phyloP scores from a whole-genome alignment of 1,284 basidiomycete genomes.

The Apiotrichum montevideense region DNA sequence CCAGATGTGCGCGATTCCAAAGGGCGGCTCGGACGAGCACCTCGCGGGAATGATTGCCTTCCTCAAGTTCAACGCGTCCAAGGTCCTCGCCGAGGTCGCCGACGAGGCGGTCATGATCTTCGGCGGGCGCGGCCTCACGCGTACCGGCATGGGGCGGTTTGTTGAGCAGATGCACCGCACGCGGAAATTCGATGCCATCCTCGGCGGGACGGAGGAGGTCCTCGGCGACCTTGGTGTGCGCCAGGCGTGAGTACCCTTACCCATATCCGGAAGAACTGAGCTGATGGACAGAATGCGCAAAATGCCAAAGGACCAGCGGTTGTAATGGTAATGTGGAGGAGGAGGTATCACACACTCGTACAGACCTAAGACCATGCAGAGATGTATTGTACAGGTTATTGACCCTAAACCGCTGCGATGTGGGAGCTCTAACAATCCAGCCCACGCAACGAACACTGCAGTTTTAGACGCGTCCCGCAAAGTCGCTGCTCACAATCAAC shows the following conservation, averaged over 20 bases:
- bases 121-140: constrained; percentile 28
- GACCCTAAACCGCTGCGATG: no score
- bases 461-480: no score
- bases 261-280: not conserved
- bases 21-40: constrained; percentile 56
- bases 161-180: constrained; percentile 52
- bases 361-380: no score
- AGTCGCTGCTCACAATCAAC: no score
- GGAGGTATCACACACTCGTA: no score
- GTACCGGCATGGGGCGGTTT: constrained; percentile 52
- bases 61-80: constrained; percentile 56
- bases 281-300: not conserved
- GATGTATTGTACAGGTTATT: no score
- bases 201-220: constrained; percentile 48
- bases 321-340: not conserved
- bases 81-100: constrained; percentile 47
- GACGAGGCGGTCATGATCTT: constrained; percentile 51
- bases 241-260: constrained; percentile 24
- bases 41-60: constrained; percentile 47
- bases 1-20: constrained; percentile 79
- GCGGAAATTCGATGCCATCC: constrained; percentile 82
- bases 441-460: no score
- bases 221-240: constrained; percentile 52
- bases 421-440: no score
- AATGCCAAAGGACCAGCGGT: not conserved